Evolutionary conservation across 2,329 filamentous ascomycete species (phyloP), one percentile per base, ranked within the genome.

Genomic region (Colletotrichum sansevieriae): DNA sequence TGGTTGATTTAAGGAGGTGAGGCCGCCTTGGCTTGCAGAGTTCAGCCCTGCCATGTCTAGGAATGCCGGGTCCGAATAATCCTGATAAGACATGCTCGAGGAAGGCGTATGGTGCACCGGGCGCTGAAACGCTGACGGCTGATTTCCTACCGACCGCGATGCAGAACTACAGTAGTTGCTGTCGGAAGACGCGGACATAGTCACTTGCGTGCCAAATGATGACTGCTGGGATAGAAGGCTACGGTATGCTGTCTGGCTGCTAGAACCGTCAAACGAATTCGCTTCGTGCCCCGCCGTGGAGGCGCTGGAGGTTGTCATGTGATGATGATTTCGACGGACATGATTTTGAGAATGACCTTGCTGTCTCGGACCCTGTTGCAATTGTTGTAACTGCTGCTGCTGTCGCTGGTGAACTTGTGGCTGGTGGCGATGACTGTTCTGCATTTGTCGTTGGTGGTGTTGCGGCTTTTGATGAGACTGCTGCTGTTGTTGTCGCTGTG

Each of bases 401-500:
- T 52, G 49, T n/a, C 29, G 29, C 33, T 52, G 49, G n/a, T 52
- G 49, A 37, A 15, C 49, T 18, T 35, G 29, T 11, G 49, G 10
- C 49, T 52, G 49, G 4, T 52, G 49, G 29, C 13, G 29, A 33
- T 52, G 37, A 15, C 29, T 8, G 8, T 29, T 29, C 29, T 8
- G 29, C 29, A 29, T 29, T 29, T 29, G 6, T 29, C 8, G 29
- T 29, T 12, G 52, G 9, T 47, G 25, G n/a, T 39, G 37, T 39
- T 15, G 37, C 13, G 37, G 6, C 37, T 7, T 11, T 39, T 11
- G 37, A 6, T 49, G 64, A 12, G 47, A 46, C 25, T 52, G 49
- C 29, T 51, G 63, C 20, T 74, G 72, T 29, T 76, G 74, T 60
- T 74, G 73, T 41, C 72, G 72, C 20, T 72, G 68, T 29, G 70